phyloP scores from a whole-genome alignment of 768 basidiomycete genomes.

The Megacollybia marginata region DNA sequence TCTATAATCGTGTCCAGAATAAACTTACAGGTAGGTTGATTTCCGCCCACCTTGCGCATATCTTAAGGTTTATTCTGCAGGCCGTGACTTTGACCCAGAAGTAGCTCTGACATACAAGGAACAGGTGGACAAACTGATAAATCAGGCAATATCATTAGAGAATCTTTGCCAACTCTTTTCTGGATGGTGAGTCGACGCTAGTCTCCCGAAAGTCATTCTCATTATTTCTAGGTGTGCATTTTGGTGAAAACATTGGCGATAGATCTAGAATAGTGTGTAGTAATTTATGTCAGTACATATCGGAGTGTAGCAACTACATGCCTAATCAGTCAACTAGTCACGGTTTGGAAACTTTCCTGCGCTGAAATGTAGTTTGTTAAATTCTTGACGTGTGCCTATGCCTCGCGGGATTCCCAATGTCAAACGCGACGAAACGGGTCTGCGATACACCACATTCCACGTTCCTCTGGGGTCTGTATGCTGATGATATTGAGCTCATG shows the following conservation, averaged over 20 bases:
- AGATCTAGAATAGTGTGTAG: no score
- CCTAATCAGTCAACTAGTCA: no score
- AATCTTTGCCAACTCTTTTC: constrained; percentile 97
- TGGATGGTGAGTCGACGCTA: constrained; percentile 58
- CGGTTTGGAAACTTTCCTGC: no score
- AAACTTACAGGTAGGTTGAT: constrained; percentile 75
- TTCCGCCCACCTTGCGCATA: neutral
- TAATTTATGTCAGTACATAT: no score
- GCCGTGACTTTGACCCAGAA: constrained; percentile 90
- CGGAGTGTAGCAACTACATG: no score
- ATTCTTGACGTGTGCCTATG: constrained; percentile 30
- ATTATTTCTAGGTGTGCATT: constrained; percentile 54
- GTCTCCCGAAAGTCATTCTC: neutral
- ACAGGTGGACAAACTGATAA: constrained; percentile 91
- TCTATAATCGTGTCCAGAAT: constrained; percentile 91
- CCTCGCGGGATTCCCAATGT: constrained; percentile 79
- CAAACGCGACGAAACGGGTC: constrained; percentile 67
- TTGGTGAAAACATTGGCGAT: constrained; percentile 38
- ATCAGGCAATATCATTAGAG: constrained; percentile 88
- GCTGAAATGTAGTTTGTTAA: no score
- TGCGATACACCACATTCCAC: constrained; percentile 75
- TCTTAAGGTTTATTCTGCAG: constrained; percentile 27
- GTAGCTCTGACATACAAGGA: constrained; percentile 60
- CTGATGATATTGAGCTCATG: constrained; percentile 1
- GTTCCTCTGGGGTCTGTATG: constrained; percentile 63